Conservation (phyloP, 352 stramenopile genomes). For the Globisporangium paddicum region DNA sequence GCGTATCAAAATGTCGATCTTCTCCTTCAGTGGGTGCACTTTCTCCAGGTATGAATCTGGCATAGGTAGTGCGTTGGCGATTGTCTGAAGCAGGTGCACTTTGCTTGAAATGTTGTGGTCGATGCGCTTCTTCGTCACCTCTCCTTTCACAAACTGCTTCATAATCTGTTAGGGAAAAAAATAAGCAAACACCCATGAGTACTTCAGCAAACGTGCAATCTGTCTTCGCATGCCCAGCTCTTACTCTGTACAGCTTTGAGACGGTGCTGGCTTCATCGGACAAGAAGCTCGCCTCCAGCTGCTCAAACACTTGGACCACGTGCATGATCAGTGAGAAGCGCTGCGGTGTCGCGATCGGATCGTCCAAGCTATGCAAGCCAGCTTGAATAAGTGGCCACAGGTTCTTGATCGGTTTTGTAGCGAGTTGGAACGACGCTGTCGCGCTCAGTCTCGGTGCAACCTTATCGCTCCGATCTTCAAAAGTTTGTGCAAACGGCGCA, state of each 20-base stretch:
- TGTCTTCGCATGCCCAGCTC: neutral
- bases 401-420: conserved; percentile 34
- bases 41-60: conserved; percentile 29
- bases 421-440: conserved; percentile 25
- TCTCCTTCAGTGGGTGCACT: conserved; percentile 35
- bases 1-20: conserved; percentile 53
- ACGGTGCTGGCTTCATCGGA: conserved; percentile 28
- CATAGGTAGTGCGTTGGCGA: conserved; percentile 38
- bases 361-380: conserved; percentile 37
- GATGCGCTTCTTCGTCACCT: conserved; percentile 41
- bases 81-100: conserved; percentile 42
- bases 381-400: conserved; percentile 46
- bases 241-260: conserved; percentile 34
- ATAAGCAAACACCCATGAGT: neutral
- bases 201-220: neutral
- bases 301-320: conserved; percentile 56
- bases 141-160: conserved; percentile 46
- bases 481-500: conserved; percentile 32
- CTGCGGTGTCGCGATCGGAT: conserved; percentile 44
- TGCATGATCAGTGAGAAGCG: conserved; percentile 66
- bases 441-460: conserved; percentile 3
- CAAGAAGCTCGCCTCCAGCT: conserved; percentile 38
- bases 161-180: conserved; percentile 22
- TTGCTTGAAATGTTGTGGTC: conserved; percentile 34
- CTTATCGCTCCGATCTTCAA: conserved; percentile 10